Evolutionary conservation across 768 basidiomycete genomes (phyloP), one percentile per base, ranked within the genome.

Genomic region (Podaxis sp.): DNA sequence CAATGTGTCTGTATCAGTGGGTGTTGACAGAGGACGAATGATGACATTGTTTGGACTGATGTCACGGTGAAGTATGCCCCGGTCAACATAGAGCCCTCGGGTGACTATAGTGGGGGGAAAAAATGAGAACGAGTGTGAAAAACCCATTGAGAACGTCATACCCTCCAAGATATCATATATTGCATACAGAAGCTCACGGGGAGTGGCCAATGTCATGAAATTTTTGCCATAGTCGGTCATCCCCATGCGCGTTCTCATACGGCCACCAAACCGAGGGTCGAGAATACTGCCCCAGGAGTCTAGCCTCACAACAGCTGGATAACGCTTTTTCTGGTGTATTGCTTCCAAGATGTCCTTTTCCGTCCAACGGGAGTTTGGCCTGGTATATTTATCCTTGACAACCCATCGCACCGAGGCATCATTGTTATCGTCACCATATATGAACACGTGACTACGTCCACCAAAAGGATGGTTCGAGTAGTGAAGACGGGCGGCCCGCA

Each of bases 111-210:
- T n/a, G n/a, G n/a, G n/a, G n/a, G n/a, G n/a, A n/a, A n/a, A n/a
- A n/a, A n/a, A n/a, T n/a, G n/a, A n/a, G n/a, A n/a, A n/a, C n/a
- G n/a, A n/a, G n/a, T n/a, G n/a, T n/a, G n/a, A n/a, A n/a, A n/a
- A n/a, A n/a, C n/a, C n/a, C n/a, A n/a, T n/a, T 20, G 33, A 40
- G 11, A 38, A 3, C n/a, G 17, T 56, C 65, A 56, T 33, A 63
- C 65, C 50, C 41, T 66, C 62, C 24, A 66, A 36, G 2, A 66
- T 54, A 38, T 66, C 65, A 20, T 66, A 66, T 37, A 62, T 52
- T 6, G 59, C 38, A 17, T 51, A 51, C 26, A 58, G 11, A 17
- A 58, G 41, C 26, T 58, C 20, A 5, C 56, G 40, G 3, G 56
- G 56, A 3, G 56, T 58, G 4, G 44, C 41, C 22, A 58, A n/a